A percentile compares a stretch with the other conserved stretches of the same genome.
Evolutionary conservation across 345 rosid genomes (phyloP).

Genomic region (Lepidium sativum): DNA sequence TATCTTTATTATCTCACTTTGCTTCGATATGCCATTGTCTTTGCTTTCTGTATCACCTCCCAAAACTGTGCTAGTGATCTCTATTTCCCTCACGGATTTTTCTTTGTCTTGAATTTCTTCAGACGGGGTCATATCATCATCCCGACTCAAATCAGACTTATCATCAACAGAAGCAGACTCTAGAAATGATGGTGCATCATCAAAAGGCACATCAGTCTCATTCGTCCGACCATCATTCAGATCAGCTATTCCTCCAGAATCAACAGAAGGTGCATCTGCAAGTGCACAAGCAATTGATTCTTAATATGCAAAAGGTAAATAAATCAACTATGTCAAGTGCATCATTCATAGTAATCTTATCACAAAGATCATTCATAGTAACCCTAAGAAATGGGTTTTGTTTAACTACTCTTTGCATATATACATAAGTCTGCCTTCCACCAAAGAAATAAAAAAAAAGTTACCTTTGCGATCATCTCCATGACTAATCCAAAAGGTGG

Average conservation of each 20-base stretch:
- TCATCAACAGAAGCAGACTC: constrained; percentile 20
- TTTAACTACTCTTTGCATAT: not conserved
- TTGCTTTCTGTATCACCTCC: constrained; percentile 20
- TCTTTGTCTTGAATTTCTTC: constrained; percentile 2
- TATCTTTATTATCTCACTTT: not conserved
- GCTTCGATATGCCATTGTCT: not conserved
- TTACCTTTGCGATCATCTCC: constrained; percentile 59
- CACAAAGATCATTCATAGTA: not conserved
- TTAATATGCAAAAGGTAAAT: not conserved
- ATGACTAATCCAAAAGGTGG: constrained; percentile 54
- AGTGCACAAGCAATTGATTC: not conserved
- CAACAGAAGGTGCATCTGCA: constrained; percentile 42
- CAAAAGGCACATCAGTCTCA: constrained; percentile 17
- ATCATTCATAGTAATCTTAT: not conserved
- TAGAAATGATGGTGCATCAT: constrained; percentile 16
- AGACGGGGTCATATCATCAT: not conserved
- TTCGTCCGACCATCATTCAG: not conserved
- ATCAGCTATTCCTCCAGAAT: constrained; percentile 19
- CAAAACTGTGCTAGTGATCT: not conserved
- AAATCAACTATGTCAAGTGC: not conserved
- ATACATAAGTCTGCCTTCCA: not conserved
- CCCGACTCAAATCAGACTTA: not conserved
- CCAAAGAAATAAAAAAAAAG: not conserved
- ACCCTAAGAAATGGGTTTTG: not conserved
- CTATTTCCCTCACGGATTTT: not conserved